Conservation (phyloP, 768 basidiomycete species). For the Paxillus ammoniavirescens region DNA sequence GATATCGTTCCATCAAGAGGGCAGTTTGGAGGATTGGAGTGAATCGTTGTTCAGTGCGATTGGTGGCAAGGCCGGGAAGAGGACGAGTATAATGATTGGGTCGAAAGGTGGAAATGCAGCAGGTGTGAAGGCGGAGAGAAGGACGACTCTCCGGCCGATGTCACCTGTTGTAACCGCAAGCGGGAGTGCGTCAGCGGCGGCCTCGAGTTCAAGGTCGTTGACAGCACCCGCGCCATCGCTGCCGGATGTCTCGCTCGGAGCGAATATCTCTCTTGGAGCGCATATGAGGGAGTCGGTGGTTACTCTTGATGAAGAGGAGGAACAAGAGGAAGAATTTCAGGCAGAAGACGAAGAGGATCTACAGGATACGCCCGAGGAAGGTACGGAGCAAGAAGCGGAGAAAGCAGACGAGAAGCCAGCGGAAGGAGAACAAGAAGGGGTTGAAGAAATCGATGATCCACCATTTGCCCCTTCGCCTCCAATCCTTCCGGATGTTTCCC, state of each 20-base stretch:
- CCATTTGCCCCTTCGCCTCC: slow-evolving; percentile 3
- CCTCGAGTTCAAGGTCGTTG: slow-evolving; percentile 3
- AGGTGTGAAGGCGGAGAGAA: slow-evolving; percentile 11
- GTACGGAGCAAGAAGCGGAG: neutral
- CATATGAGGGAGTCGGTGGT: slow-evolving; percentile 4
- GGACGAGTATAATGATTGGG: slow-evolving; percentile 7
- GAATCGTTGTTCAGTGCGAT: slow-evolving; percentile 54
- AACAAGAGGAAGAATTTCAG: slow-evolving; percentile 6
- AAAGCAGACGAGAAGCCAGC: neutral
- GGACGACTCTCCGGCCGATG: slow-evolving; percentile 16
- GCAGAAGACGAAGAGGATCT: neutral
- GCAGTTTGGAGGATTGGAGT: slow-evolving; percentile 53
- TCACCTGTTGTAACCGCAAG: neutral
- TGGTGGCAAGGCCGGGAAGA: slow-evolving; percentile 26
- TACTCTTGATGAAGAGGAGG: slow-evolving; percentile 10
- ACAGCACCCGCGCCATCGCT: slow-evolving; percentile 9
- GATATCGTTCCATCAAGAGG: slow-evolving; percentile 50
- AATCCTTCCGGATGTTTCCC: slow-evolving; percentile 12
- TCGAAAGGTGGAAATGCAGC: neutral
- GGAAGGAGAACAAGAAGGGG: neutral
- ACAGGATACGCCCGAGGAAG: neutral
- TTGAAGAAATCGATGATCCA: neutral
- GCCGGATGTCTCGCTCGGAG: slow-evolving; percentile 18
- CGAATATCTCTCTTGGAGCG: slow-evolving; percentile 17
- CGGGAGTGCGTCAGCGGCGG: neutral